A percentile compares a stretch with the other conserved stretches of the same genome.
phyloP scores from a whole-genome alignment of 305 asterid genomes.

The Solanum hybrid region DNA sequence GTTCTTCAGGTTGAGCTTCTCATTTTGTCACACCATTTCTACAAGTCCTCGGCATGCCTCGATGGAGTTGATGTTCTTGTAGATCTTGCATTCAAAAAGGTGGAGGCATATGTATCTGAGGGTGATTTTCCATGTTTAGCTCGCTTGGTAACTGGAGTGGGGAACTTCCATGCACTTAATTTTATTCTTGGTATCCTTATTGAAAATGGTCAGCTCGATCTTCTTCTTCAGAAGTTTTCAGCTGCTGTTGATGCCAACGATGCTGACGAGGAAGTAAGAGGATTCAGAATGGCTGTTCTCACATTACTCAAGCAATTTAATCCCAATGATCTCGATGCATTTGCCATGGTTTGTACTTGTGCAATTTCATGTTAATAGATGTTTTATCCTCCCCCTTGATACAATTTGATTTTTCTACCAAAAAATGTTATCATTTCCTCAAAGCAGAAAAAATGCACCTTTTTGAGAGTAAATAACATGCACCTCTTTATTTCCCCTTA shows the following conservation, averaged over 20 bases:
- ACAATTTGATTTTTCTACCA: neutral
- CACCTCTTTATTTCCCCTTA: constrained; percentile 22
- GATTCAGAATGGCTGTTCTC: constrained; percentile 96
- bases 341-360: constrained; percentile 61
- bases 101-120: constrained; percentile 90
- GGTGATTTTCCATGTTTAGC: constrained; percentile 97
- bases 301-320: constrained; percentile 87
- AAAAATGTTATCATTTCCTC: neutral
- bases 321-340: constrained; percentile 82
- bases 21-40: constrained; percentile 95
- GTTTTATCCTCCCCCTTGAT: neutral
- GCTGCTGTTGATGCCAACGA: constrained; percentile 80
- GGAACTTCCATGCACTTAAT: constrained; percentile 85
- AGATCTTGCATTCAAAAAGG: constrained; percentile 95
- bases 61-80: constrained; percentile 99
- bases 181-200: constrained; percentile 92
- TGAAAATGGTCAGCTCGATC: constrained; percentile 91
- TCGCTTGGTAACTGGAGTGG: constrained; percentile 96
- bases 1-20: constrained; percentile 91
- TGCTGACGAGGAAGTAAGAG: constrained; percentile 81
- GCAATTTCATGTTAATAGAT: neutral
- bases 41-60: constrained; percentile 91
- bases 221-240: constrained; percentile 88
- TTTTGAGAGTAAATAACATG: constrained; percentile 6
- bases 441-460: neutral